Evolutionary conservation across 371 early-diverging fungal genomes (phyloP).

Genomic region (Apophysomyces trapeziformis): DNA sequence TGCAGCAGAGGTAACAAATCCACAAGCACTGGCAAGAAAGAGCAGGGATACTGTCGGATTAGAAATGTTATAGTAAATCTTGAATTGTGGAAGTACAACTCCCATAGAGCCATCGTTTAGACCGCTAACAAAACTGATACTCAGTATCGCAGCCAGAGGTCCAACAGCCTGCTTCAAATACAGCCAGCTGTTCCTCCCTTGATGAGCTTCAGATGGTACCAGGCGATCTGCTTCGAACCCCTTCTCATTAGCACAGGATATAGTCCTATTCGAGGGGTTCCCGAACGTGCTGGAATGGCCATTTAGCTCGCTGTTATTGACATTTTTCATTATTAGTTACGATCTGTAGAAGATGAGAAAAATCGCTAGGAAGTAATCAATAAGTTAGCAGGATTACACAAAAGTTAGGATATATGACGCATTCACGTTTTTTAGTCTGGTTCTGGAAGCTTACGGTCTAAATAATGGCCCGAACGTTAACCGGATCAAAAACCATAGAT

Average conservation of each 20-base stretch:
- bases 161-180: neutral
- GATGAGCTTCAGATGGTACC: neutral
- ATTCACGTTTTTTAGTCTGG: no score
- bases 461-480: no score
- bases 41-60: constrained; percentile 33
- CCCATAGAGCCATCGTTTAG: constrained; percentile 13
- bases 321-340: no score
- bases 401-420: no score
- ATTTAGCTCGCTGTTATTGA: no score
- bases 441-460: no score
- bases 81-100: constrained; percentile 29
- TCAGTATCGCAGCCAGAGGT: neutral
- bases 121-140: constrained; percentile 12
- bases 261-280: neutral
- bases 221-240: neutral
- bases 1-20: constrained; percentile 30
- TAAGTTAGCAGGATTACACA: no score
- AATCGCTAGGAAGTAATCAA: no score
- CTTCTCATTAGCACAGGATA: neutral
- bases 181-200: neutral
- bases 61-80: constrained; percentile 33
- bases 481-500: no score
- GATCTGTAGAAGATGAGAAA: no score
- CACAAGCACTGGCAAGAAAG: constrained; percentile 35
- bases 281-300: neutral